Conservation (phyloP, 345 rosid genomes). For the Brassica incana region DNA sequence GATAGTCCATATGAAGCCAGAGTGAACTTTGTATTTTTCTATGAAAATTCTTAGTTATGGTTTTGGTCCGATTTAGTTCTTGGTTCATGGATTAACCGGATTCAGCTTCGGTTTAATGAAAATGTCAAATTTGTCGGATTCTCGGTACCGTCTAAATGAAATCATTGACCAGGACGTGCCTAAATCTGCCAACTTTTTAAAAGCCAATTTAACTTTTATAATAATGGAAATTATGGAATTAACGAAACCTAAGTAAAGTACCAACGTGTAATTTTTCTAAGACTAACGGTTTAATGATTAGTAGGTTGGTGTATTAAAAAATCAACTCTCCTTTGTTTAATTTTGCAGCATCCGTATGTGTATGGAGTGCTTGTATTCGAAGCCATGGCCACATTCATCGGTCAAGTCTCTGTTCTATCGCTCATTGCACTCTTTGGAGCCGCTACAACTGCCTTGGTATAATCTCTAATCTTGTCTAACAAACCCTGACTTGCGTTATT, state of each 20-base stretch:
- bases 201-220: constrained; percentile 3
- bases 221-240: neutral
- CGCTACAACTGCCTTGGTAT: constrained; percentile 94
- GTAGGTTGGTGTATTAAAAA: constrained; percentile 4
- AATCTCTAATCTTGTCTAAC: neutral
- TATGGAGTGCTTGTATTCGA: constrained; percentile 87
- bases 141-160: constrained; percentile 3
- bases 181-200: constrained; percentile 36
- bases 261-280: constrained; percentile 18
- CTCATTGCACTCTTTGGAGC: constrained; percentile 96
- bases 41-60: constrained; percentile 7
- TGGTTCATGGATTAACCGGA: neutral
- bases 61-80: neutral
- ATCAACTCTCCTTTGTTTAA: constrained; percentile 12
- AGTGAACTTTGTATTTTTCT: neutral
- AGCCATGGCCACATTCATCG: constrained; percentile 94
- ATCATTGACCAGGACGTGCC: constrained; percentile 36
- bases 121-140: constrained; percentile 16
- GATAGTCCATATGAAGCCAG: neutral
- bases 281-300: constrained; percentile 1
- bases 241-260: constrained; percentile 19
- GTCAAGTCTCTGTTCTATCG: constrained; percentile 90
- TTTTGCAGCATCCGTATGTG: constrained; percentile 82
- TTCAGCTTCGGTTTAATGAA: constrained; percentile 1
- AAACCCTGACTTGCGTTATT: neutral